phyloP scores from a whole-genome alignment of 2,329 filamentous ascomycete species.

The Aspergillus felis region DNA sequence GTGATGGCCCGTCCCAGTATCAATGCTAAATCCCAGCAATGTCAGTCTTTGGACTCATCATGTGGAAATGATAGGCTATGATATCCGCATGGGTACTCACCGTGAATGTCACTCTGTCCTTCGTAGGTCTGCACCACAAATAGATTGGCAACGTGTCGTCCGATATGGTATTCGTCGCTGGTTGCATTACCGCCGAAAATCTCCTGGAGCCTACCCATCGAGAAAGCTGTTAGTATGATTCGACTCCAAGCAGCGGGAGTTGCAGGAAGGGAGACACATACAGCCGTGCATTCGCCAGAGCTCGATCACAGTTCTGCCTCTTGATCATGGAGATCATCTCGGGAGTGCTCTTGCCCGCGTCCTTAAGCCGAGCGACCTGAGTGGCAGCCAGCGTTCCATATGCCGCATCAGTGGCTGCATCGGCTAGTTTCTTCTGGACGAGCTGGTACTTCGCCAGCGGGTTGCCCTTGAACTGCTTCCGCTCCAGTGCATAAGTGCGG shows the following conservation, averaged over 20 bases:
- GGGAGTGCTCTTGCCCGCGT: conserved; percentile 78
- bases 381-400: conserved; percentile 86
- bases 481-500: conserved; percentile 81
- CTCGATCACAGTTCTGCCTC: conserved; percentile 92
- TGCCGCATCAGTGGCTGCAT: conserved; percentile 84
- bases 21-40: conserved; percentile 48
- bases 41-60: conserved; percentile 1
- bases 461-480: conserved; percentile 95
- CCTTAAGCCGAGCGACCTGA: conserved; percentile 90
- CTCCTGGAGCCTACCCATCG: conserved; percentile 66
- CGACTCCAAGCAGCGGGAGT: background rate
- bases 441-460: conserved; percentile 94
- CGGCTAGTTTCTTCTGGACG: conserved; percentile 94
- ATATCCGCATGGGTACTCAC: conserved; percentile 52
- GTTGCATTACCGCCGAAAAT: conserved; percentile 98
- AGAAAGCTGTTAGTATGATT: conserved; percentile 9
- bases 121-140: conserved; percentile 99
- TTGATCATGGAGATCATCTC: conserved; percentile 99
- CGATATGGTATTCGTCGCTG: conserved; percentile 94
- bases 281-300: conserved; percentile 70
- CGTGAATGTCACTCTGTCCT: conserved; percentile 95
- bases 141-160: conserved; percentile 88
- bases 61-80: background rate
- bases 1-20: conserved; percentile 67
- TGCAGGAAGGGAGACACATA: conserved; percentile 34